Evolutionary conservation across 345 rosid species (phyloP).

Genomic region (Linum usitatissimum): DNA sequence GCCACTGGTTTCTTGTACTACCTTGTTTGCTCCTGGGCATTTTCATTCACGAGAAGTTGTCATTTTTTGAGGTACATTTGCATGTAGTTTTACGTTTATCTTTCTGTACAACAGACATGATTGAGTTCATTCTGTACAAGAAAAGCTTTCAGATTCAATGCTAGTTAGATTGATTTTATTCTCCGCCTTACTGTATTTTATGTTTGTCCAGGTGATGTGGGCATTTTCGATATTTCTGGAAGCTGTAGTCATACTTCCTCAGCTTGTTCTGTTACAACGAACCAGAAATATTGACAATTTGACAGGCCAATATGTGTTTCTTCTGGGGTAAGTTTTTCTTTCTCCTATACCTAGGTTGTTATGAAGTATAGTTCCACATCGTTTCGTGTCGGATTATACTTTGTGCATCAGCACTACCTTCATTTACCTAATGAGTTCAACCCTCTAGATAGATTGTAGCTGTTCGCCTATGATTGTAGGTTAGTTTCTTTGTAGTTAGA

Average conservation of each 20-base stretch:
- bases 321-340: slow-evolving; percentile 47
- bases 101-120: neutral
- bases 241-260: slow-evolving; percentile 82
- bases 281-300: slow-evolving; percentile 72
- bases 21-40: slow-evolving; percentile 69
- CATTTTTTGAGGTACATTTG: slow-evolving; percentile 51
- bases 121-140: neutral
- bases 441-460: too few relatives aligned
- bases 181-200: neutral
- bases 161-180: neutral
- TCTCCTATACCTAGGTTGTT: neutral
- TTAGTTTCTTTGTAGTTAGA: too few relatives aligned
- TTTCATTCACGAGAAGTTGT: slow-evolving; percentile 52
- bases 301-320: slow-evolving; percentile 68
- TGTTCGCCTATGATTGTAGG: too few relatives aligned
- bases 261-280: slow-evolving; percentile 68
- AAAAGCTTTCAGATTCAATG: neutral
- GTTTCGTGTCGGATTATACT: neutral
- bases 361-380: neutral
- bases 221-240: slow-evolving; percentile 65
- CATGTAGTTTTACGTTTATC: neutral
- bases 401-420: too few relatives aligned
- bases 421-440: too few relatives aligned
- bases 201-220: slow-evolving; percentile 52
- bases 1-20: slow-evolving; percentile 44